Conservation (phyloP, 805 yeast species). For the Hanseniaspora vineae region DNA sequence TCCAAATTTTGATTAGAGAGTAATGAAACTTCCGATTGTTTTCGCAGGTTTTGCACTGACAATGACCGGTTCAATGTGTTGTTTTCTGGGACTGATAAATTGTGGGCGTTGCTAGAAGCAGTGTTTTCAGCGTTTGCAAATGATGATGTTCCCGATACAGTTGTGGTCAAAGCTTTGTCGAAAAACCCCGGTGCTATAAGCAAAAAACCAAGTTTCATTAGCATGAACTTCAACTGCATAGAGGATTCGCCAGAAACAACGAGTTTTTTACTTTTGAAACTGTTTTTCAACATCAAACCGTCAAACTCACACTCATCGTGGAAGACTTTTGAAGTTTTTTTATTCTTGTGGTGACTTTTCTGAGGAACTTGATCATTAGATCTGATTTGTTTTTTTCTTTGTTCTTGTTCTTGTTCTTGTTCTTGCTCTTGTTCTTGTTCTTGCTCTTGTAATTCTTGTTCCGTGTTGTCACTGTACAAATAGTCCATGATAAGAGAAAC, state of each 20-base stretch:
- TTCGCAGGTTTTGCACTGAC: not conserved
- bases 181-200: slow-evolving; percentile 9
- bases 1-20: too few species aligned
- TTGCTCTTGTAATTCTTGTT: not conserved
- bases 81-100: not conserved
- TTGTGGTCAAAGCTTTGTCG: not conserved
- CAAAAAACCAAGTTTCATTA: slow-evolving; percentile 23
- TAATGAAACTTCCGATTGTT: not conserved
- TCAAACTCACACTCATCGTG: slow-evolving; percentile 23
- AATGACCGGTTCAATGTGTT: not conserved
- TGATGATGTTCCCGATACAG: not conserved
- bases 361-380: too few species aligned
- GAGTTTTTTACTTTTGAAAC: slow-evolving; percentile 23
- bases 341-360: not conserved
- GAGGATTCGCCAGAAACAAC: slow-evolving; percentile 31
- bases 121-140: not conserved
- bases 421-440: not conserved
- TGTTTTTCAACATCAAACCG: slow-evolving; percentile 24
- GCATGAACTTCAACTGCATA: slow-evolving; percentile 28
- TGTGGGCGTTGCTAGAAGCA: not conserved
- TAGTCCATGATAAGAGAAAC: slow-evolving; percentile 32
- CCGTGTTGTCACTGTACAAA: slow-evolving; percentile 7
- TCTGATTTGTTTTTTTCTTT: too few species aligned
- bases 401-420: not conserved
- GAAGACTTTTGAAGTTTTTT: not conserved